Base-by-base conservation (phyloP, 2,329 filamentous ascomycete genomes). In the Dactylellina drechsleri region DNA sequence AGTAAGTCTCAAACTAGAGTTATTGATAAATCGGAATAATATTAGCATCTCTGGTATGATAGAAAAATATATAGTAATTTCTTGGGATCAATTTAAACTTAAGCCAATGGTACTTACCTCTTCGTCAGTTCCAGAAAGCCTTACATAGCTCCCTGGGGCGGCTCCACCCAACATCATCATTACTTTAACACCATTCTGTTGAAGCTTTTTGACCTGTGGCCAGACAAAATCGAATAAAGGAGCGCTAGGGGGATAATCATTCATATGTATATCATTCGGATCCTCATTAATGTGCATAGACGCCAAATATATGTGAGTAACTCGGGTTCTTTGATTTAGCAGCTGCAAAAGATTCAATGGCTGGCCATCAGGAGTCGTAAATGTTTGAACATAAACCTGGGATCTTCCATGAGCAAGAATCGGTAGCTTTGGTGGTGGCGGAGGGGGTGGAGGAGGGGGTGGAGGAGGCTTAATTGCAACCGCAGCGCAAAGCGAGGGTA, bases 81-180 rank as follows among this genome's bases (percentile, higher is more conserved):
- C 7, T 18, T 2, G 13, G 20, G 15, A 16, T 12, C 12, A 43
- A 43, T 43, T 43, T 12, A 12, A 43, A n/a, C 40, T 6, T 23
- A 23, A 23, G 23, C 4, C 4, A 23, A 23, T 23, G 23, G 54
- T 54, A 49, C 45, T 10, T 50, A 66, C 65, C 41, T 61, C 75
- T 15, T 74, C 59, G 53, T 82, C 79, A 10, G 80, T 76, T 68
- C 76, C 61, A 77, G 80, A 77, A 79, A 79, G 59, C 52, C 67
- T 68, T 71, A 82, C 82, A 78, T 82, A 87, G 26, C 82, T 84
- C 8, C 85, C 85, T 77, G 83, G 83, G 7, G 85, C 85, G 4
- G 85, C 85, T 12, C 85, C 85, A 7, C 85, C 85, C 4, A 87
- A 81, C 84, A 87, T 85, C 23, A 83, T 84, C 65, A 86, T 78